Base-by-base conservation (phyloP, 177 flowering plant genomes). In the Viscum album region DNA sequence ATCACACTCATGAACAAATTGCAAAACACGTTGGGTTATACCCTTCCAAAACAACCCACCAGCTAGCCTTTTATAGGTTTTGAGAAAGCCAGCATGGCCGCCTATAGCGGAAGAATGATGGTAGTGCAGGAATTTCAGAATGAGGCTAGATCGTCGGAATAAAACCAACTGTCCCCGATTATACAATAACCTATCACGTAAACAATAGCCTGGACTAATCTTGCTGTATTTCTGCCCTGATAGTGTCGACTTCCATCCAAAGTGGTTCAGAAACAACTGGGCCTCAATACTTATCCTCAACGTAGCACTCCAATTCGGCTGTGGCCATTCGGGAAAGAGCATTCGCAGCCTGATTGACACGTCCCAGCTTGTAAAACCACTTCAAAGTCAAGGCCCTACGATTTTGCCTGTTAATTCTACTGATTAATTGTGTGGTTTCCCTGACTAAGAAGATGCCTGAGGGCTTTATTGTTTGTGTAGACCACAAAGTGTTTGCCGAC, bases 381-480 rank as follows among this genome's bases (percentile, higher is more conserved):
- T 0, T 21, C 39, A 19, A 29, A 67, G 8, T 47, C 60, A 12
- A 21, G 21, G 3, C 69, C 69, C 30, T 47, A 0, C 1, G 50
- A 54, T 35, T 59, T 69, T 52, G 65, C 4, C 1, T 35, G 2
- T 65, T 65, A 69, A 1, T 35, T 35, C 1, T 37, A 50, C 11
- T 69, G 71, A 1, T 16, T 0, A 1, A 28, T 0, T 0, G 64
- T 13, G 0, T 5, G 0, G 3, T 58, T n/a, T 4, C 41, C n/a
- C 21, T 71, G 71, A 32, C 60, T 54, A 0, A 71, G 0, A 1
- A 70, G n/a, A n/a, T 28, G 56, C 13, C 45, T 69, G 0, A 74
- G 35, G 47, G 59, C 70, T 33, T 66, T 29, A 1, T 74, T 66
- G 28, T 70, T 58, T 0, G 73, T 74, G 6, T 29, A 6, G 0